Evolutionary conservation across 2,329 filamentous ascomycete species (phyloP).

Genomic region (Pyricularia sp.): DNA sequence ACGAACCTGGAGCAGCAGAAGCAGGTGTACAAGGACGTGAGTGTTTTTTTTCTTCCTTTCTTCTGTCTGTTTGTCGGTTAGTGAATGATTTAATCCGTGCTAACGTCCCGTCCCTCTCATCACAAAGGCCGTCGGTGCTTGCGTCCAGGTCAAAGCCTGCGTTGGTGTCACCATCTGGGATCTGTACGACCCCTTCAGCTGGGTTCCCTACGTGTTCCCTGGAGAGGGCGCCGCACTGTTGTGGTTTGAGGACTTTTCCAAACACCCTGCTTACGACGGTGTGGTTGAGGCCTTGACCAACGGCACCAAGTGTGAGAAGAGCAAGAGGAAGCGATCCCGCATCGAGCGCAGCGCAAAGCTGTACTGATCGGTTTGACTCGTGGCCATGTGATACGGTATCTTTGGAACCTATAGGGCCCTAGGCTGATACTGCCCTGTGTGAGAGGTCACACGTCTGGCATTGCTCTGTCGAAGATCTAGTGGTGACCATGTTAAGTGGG

Average conservation of each 20-base stretch:
- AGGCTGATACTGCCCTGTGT: not conserved
- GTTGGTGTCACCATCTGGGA: slow-evolving; percentile 8
- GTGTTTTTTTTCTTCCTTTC: not conserved
- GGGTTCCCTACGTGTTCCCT: slow-evolving; percentile 6
- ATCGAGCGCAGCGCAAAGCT: not conserved
- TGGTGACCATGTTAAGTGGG: too few species aligned
- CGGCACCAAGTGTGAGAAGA: slow-evolving; percentile 11
- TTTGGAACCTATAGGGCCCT: not conserved
- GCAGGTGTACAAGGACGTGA: slow-evolving; percentile 5
- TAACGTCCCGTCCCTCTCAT: too few species aligned
- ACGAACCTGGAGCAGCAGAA: slow-evolving; percentile 5
- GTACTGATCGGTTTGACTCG: not conserved
- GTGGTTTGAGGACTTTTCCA: slow-evolving; percentile 20
- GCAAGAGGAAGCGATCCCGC: not conserved
- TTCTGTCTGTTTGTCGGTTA: not conserved
- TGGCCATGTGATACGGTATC: not conserved
- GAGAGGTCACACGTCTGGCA: too few species aligned
- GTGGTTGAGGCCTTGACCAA: slow-evolving; percentile 25
- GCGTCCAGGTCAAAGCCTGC: slow-evolving; percentile 4
- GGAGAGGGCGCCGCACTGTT: slow-evolving; percentile 4
- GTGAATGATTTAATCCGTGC: too few species aligned
- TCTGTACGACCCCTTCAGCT: slow-evolving; percentile 7
- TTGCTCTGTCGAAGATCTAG: too few species aligned
- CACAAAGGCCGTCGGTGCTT: slow-evolving; percentile 3
- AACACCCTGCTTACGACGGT: slow-evolving; percentile 32